These are phyloP conservation scores for Cercospora berteroae DNA, from an alignment of 2,329 filamentous ascomycete genomes.

Conservation along the genomic window DNA sequence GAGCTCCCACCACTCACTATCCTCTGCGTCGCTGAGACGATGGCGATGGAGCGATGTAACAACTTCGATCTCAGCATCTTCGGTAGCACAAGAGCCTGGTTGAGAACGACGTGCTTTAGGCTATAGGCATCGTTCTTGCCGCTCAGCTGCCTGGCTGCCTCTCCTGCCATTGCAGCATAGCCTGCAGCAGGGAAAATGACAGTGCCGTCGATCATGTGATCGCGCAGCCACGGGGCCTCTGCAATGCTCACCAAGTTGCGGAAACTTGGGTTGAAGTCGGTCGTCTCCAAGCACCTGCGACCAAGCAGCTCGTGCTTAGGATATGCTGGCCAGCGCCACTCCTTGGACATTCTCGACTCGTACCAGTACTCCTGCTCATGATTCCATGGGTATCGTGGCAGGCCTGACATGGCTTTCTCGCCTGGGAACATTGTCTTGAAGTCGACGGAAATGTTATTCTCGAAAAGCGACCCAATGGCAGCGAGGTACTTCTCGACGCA, in stretches of 20 bases:
- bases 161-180: constrained; percentile 16
- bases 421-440: background rate
- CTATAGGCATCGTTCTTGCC: background rate
- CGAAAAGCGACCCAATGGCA: background rate
- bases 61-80: constrained; percentile 1
- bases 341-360: background rate
- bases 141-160: constrained; percentile 12
- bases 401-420: background rate
- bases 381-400: background rate
- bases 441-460: background rate
- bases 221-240: constrained; percentile 28
- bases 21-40: background rate
- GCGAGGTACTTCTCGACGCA: background rate
- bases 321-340: background rate
- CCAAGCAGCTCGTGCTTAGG: background rate
- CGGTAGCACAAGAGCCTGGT: background rate
- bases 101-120: background rate
- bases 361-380: background rate
- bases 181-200: constrained; percentile 19
- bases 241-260: background rate
- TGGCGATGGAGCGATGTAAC: constrained; percentile 1
- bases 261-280: background rate
- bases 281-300: background rate
- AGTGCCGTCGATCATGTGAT: constrained; percentile 26
- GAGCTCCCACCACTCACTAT: constrained; percentile 9